phyloP scores from a whole-genome alignment of 1,284 basidiomycete genomes.

The Meira miltonrushii region DNA sequence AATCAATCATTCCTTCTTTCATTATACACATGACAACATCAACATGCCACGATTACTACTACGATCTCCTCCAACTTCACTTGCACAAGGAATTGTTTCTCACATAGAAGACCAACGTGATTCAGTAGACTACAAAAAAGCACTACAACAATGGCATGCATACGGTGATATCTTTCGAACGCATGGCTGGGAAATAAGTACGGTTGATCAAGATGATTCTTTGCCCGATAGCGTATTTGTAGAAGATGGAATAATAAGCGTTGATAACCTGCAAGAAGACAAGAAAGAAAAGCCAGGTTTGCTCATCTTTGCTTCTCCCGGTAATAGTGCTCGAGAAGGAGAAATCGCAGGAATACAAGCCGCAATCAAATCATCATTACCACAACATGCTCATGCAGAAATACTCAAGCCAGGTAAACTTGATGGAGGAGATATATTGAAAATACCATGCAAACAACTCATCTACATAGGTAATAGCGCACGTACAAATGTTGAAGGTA shows the following conservation, averaged over 20 bases:
- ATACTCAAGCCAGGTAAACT: constrained; percentile 18
- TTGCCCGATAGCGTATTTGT: constrained; percentile 22
- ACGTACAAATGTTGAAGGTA: constrained; percentile 18
- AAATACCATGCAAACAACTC: constrained; percentile 11
- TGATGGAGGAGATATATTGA: constrained; percentile 26
- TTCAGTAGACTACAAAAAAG: constrained; percentile 7
- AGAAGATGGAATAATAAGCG: constrained; percentile 19
- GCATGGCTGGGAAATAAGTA: constrained; percentile 15
- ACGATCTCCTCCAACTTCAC: constrained; percentile 14
- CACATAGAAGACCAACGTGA: constrained; percentile 17
- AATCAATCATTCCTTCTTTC: neutral
- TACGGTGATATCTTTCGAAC: constrained; percentile 13
- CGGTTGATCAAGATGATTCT: constrained; percentile 6
- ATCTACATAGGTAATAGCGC: constrained; percentile 17
- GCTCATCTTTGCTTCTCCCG: constrained; percentile 14
- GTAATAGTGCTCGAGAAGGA: constrained; percentile 5
- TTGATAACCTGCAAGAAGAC: constrained; percentile 3
- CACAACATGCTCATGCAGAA: neutral
- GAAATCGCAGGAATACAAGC: constrained; percentile 11
- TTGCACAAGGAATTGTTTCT: constrained; percentile 18
- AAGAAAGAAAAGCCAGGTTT: neutral
- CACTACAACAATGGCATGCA: constrained; percentile 15
- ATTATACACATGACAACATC: too few relatives aligned
- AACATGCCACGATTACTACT: constrained; percentile 13
- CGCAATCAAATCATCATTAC: neutral